Base-by-base conservation (phyloP, 495 filamentous ascomycete species). In the Lophiostoma macrostomum region DNA sequence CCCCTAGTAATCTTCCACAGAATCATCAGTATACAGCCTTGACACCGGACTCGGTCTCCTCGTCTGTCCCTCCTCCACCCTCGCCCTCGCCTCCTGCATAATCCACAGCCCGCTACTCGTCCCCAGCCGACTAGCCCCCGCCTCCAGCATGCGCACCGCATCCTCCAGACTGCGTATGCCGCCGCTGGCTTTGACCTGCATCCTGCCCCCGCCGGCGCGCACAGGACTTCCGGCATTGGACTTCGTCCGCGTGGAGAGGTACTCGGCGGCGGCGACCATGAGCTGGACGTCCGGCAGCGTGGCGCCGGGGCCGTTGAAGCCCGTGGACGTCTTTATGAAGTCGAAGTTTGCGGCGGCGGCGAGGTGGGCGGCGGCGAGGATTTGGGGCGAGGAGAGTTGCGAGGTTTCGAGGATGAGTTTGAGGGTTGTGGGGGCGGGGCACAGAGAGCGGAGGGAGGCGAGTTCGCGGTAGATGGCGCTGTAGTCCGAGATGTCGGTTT, bases 331-430 rank as follows among this genome's bases (percentile, higher is more conserved):
- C 69, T 88, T 87, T 38, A 88, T 76, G 47, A 76, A 87, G 54
- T 82, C 77, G 29, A 78, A 84, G 5, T 75, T 76, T 22, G 84
- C 83, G 43, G 77, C 71, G 18, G 77, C 76, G 1, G 74, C 72
- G 34, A 86, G 73, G n/a, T 75, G 67, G 24, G 76, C 77, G 10
- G 74, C 82, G 10, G 80, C 80, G 37, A 86, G 74, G 52, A 85
- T 75, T 64, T 85, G 71, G 12, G 74, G 64, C 12, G 58, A 63
- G 5, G 72, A 66, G 13, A 88, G 72, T 56, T 81, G 73, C 1
- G 76, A 77, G 5, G 82, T 83, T 65, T 88, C 84, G 34, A 88
- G 63, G 49, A 87, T 88, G 37, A 83, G 76, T 65, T 88, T 87
- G 38, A 85, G 64, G 24, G 67, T 64, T 5, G 73, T 66, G 25